A percentile compares a stretch with the other conserved stretches of the same genome.
phyloP scores from a whole-genome alignment of 345 rosid species.

The Sonneratia caseolaris region DNA sequence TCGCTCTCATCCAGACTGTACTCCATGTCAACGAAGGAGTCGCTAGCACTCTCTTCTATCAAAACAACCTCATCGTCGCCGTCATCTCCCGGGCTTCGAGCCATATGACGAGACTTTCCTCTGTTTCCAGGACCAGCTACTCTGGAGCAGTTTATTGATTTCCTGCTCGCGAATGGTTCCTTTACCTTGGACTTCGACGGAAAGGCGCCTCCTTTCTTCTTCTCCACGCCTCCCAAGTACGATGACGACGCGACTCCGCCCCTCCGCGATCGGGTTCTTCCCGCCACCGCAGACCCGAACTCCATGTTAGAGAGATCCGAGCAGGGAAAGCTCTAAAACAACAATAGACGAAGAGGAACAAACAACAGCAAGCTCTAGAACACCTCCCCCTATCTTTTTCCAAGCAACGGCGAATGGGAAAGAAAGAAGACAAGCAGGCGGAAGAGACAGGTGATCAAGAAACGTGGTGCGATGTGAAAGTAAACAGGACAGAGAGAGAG shows the following conservation, averaged over 20 bases:
- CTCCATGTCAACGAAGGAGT: neutral
- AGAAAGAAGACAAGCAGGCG: no score
- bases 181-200: no score
- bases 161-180: neutral
- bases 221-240: neutral
- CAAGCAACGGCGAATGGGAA: no score
- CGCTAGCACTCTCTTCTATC: neutral
- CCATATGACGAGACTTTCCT: neutral
- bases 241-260: neutral
- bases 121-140: neutral
- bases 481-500: no score
- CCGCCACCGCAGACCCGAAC: neutral
- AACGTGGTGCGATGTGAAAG: no score
- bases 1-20: neutral
- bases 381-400: no score
- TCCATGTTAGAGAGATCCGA: neutral
- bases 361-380: no score
- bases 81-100: neutral
- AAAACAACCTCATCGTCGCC: neutral
- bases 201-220: neutral
- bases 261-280: neutral
- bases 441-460: no score
- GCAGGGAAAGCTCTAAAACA: no score
- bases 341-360: no score
- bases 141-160: neutral